Base-by-base conservation (phyloP, 2,329 filamentous ascomycete genomes). In the Fusarium stilboides region DNA sequence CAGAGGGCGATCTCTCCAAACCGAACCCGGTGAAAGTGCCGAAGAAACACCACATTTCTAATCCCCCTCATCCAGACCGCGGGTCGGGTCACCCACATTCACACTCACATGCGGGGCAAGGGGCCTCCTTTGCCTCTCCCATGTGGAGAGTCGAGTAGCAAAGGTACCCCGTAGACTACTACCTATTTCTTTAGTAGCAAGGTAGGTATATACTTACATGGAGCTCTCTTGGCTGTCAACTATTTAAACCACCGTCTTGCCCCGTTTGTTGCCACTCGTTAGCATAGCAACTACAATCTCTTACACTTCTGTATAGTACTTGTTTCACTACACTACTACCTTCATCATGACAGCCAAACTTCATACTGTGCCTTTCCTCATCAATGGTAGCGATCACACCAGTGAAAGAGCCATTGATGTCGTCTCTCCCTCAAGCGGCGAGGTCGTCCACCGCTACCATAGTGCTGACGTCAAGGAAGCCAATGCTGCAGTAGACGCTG, bases 401-500 rank as follows among this genome's bases (percentile, higher is more conserved):
- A 83, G 86, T 4, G 73, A 77, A 3, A 82, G 80, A 34, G 84
- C 83, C 31, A 89, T 89, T 72, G 77, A 85, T 50, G 86, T 93
- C 36, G 79, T 83, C 67, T 87, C 84, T 50, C 91, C 91, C 4
- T 75, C 49, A 73, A 87, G 78, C 72, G 88, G 76, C 24, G 74
- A 86, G 15, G 76, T 88, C 39, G 83, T 89, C 74, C 82, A 86
- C 66, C 83, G 85, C 58, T 87, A 86, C 59, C 84, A 85, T 34
- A 88, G 86, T 34, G 88, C 89, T 4, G 80, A 85, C 37, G 86
- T 87, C 46, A 79, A 81, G 4, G 83, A 87, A 67, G 90, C 90
- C 28, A 79, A 86, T 19, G 79, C 81, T 12, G 86, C 89, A 12
- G 79, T 84, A 54, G 71, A 78, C 26, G 79, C 83, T 8, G 92